Evolutionary conservation across 352 stramenopile genomes (phyloP).

Genomic region (Plasmopara halstedii): DNA sequence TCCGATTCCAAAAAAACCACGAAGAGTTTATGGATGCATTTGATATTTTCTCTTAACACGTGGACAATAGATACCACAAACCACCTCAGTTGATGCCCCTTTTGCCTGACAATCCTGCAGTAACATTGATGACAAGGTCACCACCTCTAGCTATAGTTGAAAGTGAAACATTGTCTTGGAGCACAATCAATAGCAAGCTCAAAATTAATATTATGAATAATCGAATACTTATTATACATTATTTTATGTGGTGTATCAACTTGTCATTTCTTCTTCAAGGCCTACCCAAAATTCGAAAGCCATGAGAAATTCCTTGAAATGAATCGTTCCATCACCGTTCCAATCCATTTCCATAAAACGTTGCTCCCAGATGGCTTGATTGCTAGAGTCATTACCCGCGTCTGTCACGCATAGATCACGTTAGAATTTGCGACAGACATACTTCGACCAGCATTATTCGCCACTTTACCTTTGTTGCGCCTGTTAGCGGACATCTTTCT

Average conservation of each 20-base stretch:
- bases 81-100: too few relatives aligned
- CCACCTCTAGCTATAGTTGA: too few relatives aligned
- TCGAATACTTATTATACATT: neutral
- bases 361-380: slow-evolving; percentile 65
- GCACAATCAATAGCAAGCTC: too few relatives aligned
- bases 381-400: slow-evolving; percentile 41
- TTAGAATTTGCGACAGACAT: too few relatives aligned
- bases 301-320: slow-evolving; percentile 87
- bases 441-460: too few relatives aligned
- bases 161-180: too few relatives aligned
- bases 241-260: neutral
- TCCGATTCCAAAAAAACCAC: slow-evolving; percentile 46
- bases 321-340: slow-evolving; percentile 77
- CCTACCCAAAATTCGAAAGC: slow-evolving; percentile 84
- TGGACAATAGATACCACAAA: too few relatives aligned
- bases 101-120: neutral
- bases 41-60: slow-evolving; percentile 19
- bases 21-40: slow-evolving; percentile 64
- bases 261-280: slow-evolving; percentile 37
- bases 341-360: slow-evolving; percentile 86
- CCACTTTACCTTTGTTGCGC: slow-evolving; percentile 13
- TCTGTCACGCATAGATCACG: too few relatives aligned
- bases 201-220: too few relatives aligned
- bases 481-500: slow-evolving; percentile 58
- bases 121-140: too few relatives aligned